Base-by-base conservation (phyloP, 2,329 filamentous ascomycete genomes). In the Ophiostoma piceae region DNA sequence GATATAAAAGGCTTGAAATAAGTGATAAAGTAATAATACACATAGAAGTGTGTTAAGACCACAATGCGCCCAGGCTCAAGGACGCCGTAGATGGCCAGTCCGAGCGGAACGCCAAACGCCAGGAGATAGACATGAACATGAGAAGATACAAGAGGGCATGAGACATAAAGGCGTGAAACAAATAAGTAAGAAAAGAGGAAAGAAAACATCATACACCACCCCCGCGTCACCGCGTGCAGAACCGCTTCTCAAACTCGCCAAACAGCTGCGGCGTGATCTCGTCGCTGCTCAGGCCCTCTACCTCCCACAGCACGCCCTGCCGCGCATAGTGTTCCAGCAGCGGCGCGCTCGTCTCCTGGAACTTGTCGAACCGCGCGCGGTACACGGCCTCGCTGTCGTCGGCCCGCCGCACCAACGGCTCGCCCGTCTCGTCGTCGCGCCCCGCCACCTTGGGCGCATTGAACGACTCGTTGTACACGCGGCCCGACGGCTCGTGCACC, bases 401-500 rank as follows among this genome's bases (percentile, higher is more conserved):
- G 8, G 89, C 84, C 69, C 95, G 85, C 77, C 96, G 90, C 5
- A 90, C 89, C 72, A 99, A 84, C 29, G 85, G 83, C 78, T 99
- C 95, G 19, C 95, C 95, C 0, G 95, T 99, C 66, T 97, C 77
- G 78, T 99, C 95, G 79, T 99, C 95, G 74, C 84, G 87, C 35
- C 95, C 94, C 0, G 87, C 80, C 1, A 94, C 88, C 74, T 89
- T 90, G 0, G 95, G 95, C 8, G 91, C 85, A 77, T 98, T 93
- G 82, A 97, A 99, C 0, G 89, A 89, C 2, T 93, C 96, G 79
- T 99, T 99, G 83, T 99, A 99, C 19, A 97, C 90, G 37, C 95
- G 86, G 1, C 95, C 95, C 0, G 92, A 96, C 0, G 92, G 88
- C 76, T 91, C 91, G 79, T 99, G 95, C 57, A 97, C 90, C 94